Evolutionary conservation across 192 early-diverging fungal genomes (phyloP).

Genomic region (Umbelopsis sp.): DNA sequence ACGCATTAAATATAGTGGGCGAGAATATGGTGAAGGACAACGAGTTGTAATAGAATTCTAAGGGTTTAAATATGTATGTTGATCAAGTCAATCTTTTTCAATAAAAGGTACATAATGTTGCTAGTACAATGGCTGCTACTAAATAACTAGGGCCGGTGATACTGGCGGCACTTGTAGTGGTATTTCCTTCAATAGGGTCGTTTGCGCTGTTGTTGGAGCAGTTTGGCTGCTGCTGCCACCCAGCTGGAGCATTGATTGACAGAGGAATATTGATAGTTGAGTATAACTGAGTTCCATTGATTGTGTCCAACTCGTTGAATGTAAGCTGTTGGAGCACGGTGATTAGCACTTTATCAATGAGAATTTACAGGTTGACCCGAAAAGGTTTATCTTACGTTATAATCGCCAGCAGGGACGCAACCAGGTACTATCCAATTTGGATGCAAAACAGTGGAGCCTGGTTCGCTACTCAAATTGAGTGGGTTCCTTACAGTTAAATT

Average conservation of each 20-base stretch:
- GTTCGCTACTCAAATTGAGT: constrained; percentile 16
- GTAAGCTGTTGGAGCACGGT: neutral
- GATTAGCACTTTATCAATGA: neutral
- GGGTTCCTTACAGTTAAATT: constrained; percentile 20
- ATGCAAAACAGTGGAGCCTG: constrained; percentile 21
- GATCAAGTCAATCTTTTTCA: neutral
- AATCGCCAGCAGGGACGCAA: constrained; percentile 22
- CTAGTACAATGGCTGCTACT: neutral
- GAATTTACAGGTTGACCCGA: neutral
- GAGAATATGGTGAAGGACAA: no score
- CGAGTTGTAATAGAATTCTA: no score
- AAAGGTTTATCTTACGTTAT: constrained; percentile 15
- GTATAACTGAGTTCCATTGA: neutral
- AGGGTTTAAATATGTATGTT: no score
- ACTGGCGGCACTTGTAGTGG: neutral
- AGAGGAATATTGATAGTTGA: constrained; percentile 16
- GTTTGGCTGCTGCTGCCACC: constrained; percentile 1
- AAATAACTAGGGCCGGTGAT: neutral
- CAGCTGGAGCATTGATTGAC: constrained; percentile 10
- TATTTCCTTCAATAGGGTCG: neutral
- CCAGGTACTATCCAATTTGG: constrained; percentile 10
- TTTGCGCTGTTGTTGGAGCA: neutral
- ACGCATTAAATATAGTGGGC: neutral
- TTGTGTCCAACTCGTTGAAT: constrained; percentile 12
- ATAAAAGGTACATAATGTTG: neutral